phyloP scores from a whole-genome alignment of 2,329 filamentous ascomycete genomes.

The Leptographium lundbergii region DNA sequence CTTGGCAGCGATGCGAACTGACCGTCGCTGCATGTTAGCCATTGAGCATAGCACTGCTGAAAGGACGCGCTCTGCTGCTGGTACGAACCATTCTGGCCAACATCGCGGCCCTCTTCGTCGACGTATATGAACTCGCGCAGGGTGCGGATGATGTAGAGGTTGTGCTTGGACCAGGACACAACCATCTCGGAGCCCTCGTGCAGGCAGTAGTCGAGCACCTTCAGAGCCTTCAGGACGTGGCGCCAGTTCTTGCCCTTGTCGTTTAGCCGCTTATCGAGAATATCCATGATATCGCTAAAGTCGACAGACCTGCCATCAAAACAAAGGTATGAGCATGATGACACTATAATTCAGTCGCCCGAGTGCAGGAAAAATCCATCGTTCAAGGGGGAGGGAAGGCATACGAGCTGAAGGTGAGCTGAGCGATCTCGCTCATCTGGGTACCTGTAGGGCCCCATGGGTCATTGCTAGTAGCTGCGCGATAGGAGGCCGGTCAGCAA shows the following conservation, averaged over 20 bases:
- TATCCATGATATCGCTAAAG: constrained; percentile 99
- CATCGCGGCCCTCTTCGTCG: constrained; percentile 89
- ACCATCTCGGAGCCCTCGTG: constrained; percentile 95
- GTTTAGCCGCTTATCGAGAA: constrained; percentile 96
- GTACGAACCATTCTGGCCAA: constrained; percentile 81
- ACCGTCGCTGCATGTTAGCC: neutral
- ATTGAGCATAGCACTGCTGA: too few species aligned
- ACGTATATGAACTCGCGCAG: constrained; percentile 93
- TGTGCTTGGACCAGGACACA: constrained; percentile 95
- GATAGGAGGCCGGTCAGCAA: neutral
- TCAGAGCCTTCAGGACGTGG: constrained; percentile 92
- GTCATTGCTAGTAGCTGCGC: constrained; percentile 88
- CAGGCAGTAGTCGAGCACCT: constrained; percentile 94
- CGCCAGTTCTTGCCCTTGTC: constrained; percentile 99
- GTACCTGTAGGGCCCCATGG: constrained; percentile 96
- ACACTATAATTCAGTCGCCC: neutral
- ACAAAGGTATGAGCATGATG: neutral
- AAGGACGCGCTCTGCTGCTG: neutral
- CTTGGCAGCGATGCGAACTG: constrained; percentile 91
- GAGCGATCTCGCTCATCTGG: constrained; percentile 97
- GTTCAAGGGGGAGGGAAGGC: constrained; percentile 21
- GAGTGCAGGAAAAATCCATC: neutral
- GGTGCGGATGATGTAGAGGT: constrained; percentile 98
- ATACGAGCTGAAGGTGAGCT: constrained; percentile 96
- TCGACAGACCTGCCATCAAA: constrained; percentile 60